These are phyloP conservation scores for Tylopilus rubrobrunneus DNA, from an alignment of 768 basidiomycete species.

Conservation along the genomic window DNA sequence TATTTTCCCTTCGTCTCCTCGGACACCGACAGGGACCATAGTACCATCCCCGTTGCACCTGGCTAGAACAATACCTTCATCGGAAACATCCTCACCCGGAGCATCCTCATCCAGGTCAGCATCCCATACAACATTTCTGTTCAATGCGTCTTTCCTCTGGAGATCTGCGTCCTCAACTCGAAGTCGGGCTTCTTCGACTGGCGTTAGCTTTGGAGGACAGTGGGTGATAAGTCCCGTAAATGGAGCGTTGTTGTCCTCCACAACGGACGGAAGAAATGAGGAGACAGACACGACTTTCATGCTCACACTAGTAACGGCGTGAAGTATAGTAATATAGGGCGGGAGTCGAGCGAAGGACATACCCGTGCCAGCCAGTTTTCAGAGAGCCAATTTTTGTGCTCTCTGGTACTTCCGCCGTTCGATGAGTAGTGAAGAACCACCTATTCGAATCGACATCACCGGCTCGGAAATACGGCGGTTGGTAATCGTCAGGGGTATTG, in stretches of 20 bases:
- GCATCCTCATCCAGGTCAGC: slow-evolving; percentile 57
- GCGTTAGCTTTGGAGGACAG: slow-evolving; percentile 43
- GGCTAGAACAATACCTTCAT: slow-evolving; percentile 26
- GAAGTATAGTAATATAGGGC: not conserved
- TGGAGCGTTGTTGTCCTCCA: slow-evolving; percentile 52
- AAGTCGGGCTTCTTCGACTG: slow-evolving; percentile 52
- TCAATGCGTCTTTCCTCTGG: slow-evolving; percentile 58
- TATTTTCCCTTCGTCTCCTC: slow-evolving; percentile 53
- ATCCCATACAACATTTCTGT: slow-evolving; percentile 64
- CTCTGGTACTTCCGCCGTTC: slow-evolving; percentile 68
- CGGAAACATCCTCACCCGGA: slow-evolving; percentile 46
- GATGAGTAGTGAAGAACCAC: slow-evolving; percentile 81
- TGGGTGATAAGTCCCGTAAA: slow-evolving; percentile 45
- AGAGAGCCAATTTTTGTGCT: slow-evolving; percentile 64
- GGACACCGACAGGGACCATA: slow-evolving; percentile 51
- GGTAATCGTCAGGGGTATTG: slow-evolving; percentile 74
- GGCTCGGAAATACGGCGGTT: slow-evolving; percentile 75
- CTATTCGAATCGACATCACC: slow-evolving; percentile 70
- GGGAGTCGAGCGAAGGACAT: slow-evolving; percentile 3
- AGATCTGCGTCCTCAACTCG: slow-evolving; percentile 53
- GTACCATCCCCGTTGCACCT: slow-evolving; percentile 15
- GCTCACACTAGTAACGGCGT: slow-evolving; percentile 48
- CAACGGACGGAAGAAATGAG: slow-evolving; percentile 62
- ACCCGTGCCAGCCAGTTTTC: slow-evolving; percentile 75
- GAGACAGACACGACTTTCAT: slow-evolving; percentile 72